A percentile compares a stretch with the other conserved stretches of the same genome.
phyloP scores from a whole-genome alignment of 2,329 filamentous ascomycete genomes.

The Beauveria asiatica region DNA sequence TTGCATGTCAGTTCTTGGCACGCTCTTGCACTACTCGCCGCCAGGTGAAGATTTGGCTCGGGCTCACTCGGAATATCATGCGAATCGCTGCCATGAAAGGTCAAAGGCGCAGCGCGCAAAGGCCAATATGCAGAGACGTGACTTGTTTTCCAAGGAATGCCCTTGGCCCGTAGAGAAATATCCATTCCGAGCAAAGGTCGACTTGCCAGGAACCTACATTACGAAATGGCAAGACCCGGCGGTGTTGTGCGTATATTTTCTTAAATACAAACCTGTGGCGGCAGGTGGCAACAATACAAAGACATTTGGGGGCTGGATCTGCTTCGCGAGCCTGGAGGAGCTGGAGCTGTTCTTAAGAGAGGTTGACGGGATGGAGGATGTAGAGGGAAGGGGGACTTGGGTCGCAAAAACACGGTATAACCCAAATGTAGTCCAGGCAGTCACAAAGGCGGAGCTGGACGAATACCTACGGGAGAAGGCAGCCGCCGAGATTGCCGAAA shows the following conservation, averaged over 20 bases:
- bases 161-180: background rate
- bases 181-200: background rate
- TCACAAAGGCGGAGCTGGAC: conserved; percentile 4
- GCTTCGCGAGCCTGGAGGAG: conserved; percentile 4
- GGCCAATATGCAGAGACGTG: background rate
- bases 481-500: background rate
- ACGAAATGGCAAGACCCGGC: background rate
- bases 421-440: background rate
- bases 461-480: background rate
- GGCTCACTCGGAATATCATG: background rate
- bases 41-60: background rate
- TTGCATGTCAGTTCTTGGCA: background rate
- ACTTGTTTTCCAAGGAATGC: background rate
- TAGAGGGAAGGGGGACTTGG: conserved; percentile 1
- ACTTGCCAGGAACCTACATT: background rate
- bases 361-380: conserved; percentile 1
- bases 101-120: background rate
- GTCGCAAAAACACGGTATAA: background rate
- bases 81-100: background rate
- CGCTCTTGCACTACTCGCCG: background rate
- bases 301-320: conserved; percentile 7
- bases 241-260: conserved; percentile 3
- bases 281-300: background rate
- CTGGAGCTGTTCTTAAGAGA: background rate
- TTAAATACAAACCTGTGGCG: background rate